Evolutionary conservation across 345 rosid species (phyloP).

Genomic region (Hypericum androsaemum): DNA sequence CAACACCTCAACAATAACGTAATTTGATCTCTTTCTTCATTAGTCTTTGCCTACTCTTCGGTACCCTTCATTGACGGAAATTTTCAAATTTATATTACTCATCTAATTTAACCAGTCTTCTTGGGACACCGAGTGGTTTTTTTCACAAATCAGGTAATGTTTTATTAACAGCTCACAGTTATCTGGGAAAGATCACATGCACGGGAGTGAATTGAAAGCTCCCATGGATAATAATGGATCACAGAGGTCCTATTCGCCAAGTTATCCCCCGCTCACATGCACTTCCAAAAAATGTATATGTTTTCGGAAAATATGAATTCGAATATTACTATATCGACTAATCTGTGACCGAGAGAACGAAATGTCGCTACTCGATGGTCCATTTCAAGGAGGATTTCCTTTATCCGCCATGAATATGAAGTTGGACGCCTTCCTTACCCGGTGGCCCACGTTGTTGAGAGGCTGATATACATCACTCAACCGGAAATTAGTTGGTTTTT

Average conservation of each 20-base stretch:
- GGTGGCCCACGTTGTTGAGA: too few relatives aligned
- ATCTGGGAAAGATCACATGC: slow-evolving; percentile 8
- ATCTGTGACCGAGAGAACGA: too few relatives aligned
- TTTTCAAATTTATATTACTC: background rate
- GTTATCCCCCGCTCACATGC: slow-evolving; percentile 17
- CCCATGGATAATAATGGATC: slow-evolving; percentile 9
- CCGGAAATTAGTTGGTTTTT: too few relatives aligned
- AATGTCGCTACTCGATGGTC: too few relatives aligned
- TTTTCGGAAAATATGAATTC: too few relatives aligned
- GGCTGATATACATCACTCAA: too few relatives aligned
- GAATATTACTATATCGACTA: too few relatives aligned
- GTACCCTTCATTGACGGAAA: background rate
- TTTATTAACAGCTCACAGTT: background rate
- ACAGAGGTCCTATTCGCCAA: slow-evolving; percentile 14
- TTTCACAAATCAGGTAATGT: slow-evolving; percentile 14
- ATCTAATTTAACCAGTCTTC: background rate
- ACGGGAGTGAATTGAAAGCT: slow-evolving; percentile 4
- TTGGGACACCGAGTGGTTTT: too few relatives aligned
- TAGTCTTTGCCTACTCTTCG: background rate
- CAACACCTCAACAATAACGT: slow-evolving; percentile 11
- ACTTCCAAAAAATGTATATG: too few relatives aligned
- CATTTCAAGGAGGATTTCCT: too few relatives aligned
- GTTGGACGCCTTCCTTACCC: too few relatives aligned
- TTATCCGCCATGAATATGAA: too few relatives aligned
- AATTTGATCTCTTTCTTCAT: slow-evolving; percentile 9